These are phyloP conservation scores for Scortechinia acanthostroma DNA, from an alignment of 2,329 filamentous ascomycete species.

Conservation along the genomic window DNA sequence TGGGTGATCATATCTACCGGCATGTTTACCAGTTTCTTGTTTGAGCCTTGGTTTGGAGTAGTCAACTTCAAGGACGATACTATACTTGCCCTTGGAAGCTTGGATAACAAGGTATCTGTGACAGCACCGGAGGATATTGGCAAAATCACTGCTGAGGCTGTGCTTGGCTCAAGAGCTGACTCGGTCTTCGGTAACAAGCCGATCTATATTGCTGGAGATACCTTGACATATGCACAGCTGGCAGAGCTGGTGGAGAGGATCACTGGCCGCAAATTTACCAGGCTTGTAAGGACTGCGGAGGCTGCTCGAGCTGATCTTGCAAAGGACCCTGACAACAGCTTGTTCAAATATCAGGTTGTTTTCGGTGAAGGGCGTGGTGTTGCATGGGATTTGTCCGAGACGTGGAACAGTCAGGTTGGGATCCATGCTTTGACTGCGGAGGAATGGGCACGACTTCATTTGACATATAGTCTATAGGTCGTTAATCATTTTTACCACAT, in stretches of 20 bases:
- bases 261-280: too few relatives aligned
- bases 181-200: conserved; percentile 26
- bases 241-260: conserved; percentile 41
- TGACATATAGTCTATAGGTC: conserved; percentile 1
- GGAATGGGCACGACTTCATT: not conserved
- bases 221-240: conserved; percentile 44
- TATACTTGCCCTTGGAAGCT: conserved; percentile 48
- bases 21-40: conserved; percentile 66
- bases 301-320: not conserved
- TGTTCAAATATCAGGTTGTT: not conserved
- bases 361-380: not conserved
- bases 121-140: conserved; percentile 62
- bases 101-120: conserved; percentile 54
- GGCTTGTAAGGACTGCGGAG: conserved; percentile 26
- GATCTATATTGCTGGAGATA: conserved; percentile 55
- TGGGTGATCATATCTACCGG: conserved; percentile 67
- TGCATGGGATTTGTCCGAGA: not conserved
- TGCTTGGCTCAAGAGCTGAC: conserved; percentile 30
- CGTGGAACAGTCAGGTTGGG: not conserved
- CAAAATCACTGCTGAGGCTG: conserved; percentile 43
- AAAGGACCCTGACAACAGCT: not conserved
- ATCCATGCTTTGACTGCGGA: not conserved
- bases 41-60: conserved; percentile 53
- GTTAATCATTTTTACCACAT: too few relatives aligned
- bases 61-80: conserved; percentile 35